Conservation (phyloP, 1,284 basidiomycete genomes). For the Sphagnurus paluster region DNA sequence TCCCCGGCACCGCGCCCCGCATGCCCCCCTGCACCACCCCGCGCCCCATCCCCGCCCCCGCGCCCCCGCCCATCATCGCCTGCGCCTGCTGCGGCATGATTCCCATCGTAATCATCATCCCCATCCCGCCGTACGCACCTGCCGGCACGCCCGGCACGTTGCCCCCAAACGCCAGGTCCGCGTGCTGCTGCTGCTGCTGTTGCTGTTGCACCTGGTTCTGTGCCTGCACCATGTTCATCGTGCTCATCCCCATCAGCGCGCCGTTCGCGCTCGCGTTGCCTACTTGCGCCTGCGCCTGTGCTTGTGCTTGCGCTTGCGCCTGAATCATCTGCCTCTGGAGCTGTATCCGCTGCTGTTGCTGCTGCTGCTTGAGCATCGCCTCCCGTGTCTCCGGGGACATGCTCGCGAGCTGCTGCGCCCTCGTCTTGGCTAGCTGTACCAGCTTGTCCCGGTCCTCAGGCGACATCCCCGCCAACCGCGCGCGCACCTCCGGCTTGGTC, state of each 20-base stretch:
- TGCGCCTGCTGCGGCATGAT: conserved; percentile 14
- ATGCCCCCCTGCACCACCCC: conserved; percentile 21
- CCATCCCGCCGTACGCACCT: conserved; percentile 15
- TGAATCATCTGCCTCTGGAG: conserved; percentile 25
- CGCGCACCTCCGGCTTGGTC: conserved; percentile 18
- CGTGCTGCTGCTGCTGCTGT: conserved; percentile 23
- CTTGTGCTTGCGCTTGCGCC: not conserved
- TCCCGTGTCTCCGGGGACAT: conserved; percentile 29
- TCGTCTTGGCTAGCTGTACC: no score
- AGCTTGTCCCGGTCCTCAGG: no score
- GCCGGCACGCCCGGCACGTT: conserved; percentile 8
- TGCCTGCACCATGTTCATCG: conserved; percentile 16
- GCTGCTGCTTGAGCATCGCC: conserved; percentile 13
- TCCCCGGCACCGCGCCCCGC: conserved; percentile 24
- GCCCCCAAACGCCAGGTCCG: conserved; percentile 6
- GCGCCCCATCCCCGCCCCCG: conserved; percentile 15
- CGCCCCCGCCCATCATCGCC: conserved; percentile 14
- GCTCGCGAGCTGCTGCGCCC: no score
- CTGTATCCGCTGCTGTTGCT: conserved; percentile 20
- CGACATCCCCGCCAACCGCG: conserved; percentile 24
- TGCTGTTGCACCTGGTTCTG: conserved; percentile 31
- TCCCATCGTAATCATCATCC: conserved; percentile 21
- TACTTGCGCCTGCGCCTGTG: conserved; percentile 14
- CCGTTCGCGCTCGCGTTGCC: conserved; percentile 15
- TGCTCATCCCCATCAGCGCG: conserved; percentile 12